phyloP scores from a whole-genome alignment of 1,284 basidiomycete species.

The Prillingera fragicola region DNA sequence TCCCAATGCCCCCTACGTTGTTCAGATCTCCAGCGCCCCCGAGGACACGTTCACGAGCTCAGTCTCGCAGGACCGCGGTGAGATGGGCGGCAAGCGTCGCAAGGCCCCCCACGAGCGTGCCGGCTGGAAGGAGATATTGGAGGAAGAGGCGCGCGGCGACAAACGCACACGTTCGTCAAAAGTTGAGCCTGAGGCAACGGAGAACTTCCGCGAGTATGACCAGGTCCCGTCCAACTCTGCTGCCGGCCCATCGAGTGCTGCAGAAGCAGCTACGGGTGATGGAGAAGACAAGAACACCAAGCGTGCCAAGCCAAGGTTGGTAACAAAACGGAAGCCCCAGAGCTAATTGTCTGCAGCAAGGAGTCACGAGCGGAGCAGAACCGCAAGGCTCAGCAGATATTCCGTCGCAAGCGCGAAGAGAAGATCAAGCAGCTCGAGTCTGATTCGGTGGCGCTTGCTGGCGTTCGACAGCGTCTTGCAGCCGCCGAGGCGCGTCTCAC shows the following conservation, averaged over 20 bases:
- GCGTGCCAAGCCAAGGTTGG: conserved; percentile 6
- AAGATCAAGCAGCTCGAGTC: conserved; percentile 42
- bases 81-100: conserved; percentile 45
- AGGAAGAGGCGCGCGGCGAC: conserved; percentile 9
- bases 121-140: conserved; percentile 43
- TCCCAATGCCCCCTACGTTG: conserved; percentile 19
- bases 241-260: too few relatives aligned
- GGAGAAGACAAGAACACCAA: background rate
- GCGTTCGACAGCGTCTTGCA: conserved; percentile 20
- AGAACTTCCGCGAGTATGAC: background rate
- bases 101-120: conserved; percentile 40
- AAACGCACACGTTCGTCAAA: conserved; percentile 2
- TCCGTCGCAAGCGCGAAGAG: conserved; percentile 43
- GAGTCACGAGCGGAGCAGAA: conserved; percentile 43
- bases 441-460: conserved; percentile 27
- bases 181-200: background rate
- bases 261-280: background rate
- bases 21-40: conserved; percentile 11
- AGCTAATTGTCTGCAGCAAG: conserved; percentile 12
- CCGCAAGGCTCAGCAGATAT: conserved; percentile 45
- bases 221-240: background rate
- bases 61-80: conserved; percentile 23
- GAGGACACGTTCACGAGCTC: conserved; percentile 2
- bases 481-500: conserved; percentile 27
- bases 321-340: too few relatives aligned